Percentiles rank a stretch among this genome's conserved stretches.
phyloP scores from a whole-genome alignment of 352 stramenopile genomes.

The Pythium insidiosum region DNA sequence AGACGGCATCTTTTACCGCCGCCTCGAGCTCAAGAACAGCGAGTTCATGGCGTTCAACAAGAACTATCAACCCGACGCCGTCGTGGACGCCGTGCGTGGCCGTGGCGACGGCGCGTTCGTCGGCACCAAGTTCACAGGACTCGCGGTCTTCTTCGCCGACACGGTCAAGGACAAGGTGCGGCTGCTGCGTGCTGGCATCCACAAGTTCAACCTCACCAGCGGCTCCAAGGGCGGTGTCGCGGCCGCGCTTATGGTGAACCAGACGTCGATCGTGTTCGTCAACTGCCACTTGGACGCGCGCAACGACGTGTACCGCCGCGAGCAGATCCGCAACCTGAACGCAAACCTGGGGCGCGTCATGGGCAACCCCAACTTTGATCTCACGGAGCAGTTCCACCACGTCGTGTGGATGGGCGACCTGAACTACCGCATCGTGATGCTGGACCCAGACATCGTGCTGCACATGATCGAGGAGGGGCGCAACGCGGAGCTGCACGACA shows the following conservation, averaged over 20 bases:
- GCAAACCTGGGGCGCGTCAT: constrained; percentile 70
- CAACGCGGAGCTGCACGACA: constrained; percentile 74
- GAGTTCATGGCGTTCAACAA: constrained; percentile 62
- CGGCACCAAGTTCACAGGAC: constrained; percentile 78
- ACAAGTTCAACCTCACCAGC: constrained; percentile 80
- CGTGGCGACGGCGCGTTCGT: constrained; percentile 78
- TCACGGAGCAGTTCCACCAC: constrained; percentile 86
- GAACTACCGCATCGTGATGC: constrained; percentile 79
- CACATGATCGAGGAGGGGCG: constrained; percentile 74
- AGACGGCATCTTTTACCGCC: constrained; percentile 43
- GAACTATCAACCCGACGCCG: constrained; percentile 48
- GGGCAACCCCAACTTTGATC: constrained; percentile 70
- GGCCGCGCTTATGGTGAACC: constrained; percentile 60
- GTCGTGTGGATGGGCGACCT: constrained; percentile 88
- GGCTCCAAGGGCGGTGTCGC: constrained; percentile 78
- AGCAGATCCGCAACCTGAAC: constrained; percentile 80
- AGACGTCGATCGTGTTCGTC: constrained; percentile 78
- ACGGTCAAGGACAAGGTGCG: constrained; percentile 53
- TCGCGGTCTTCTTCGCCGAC: constrained; percentile 68
- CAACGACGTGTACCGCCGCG: constrained; percentile 69
- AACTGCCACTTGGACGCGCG: constrained; percentile 81
- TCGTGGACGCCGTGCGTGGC: constrained; percentile 74
- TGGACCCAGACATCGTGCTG: constrained; percentile 67
- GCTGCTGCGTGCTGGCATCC: constrained; percentile 56
- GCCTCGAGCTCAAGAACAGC: constrained; percentile 71